A percentile compares a stretch with the other conserved stretches of the same genome.
These are phyloP conservation scores for Breynia disticha DNA, from an alignment of 441 rosid species.

Conservation along the genomic window DNA sequence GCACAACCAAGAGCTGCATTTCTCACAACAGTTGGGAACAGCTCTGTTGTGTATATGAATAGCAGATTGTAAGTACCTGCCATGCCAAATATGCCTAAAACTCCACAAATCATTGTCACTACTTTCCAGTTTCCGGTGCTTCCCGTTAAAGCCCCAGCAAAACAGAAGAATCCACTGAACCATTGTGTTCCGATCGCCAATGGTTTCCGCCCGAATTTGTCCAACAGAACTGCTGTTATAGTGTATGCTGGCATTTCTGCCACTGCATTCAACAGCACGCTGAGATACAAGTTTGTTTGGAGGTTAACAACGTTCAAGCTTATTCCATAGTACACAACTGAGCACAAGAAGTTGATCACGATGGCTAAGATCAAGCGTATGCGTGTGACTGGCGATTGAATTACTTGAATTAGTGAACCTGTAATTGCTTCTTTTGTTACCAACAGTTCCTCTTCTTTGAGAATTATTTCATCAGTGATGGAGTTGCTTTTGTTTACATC, in stretches of 20 bases:
- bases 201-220: conserved; percentile 70
- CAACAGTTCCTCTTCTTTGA: conserved; percentile 5
- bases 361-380: conserved; percentile 43
- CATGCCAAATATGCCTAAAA: conserved; percentile 78
- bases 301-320: conserved; percentile 89
- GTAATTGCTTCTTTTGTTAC: conserved; percentile 29
- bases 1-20: conserved; percentile 81
- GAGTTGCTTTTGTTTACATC: conserved; percentile 22
- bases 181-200: conserved; percentile 61
- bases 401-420: conserved; percentile 54
- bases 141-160: conserved; percentile 36
- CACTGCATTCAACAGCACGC: conserved; percentile 59
- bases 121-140: conserved; percentile 45
- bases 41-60: conserved; percentile 71
- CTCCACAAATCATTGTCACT: conserved; percentile 57
- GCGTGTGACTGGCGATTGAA: conserved; percentile 54
- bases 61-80: conserved; percentile 80
- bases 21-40: conserved; percentile 87
- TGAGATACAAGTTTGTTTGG: conserved; percentile 67
- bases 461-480: background rate
- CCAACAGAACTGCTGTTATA: conserved; percentile 63
- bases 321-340: conserved; percentile 79
- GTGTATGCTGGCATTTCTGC: conserved; percentile 82
- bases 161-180: conserved; percentile 75
- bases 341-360: conserved; percentile 56